These are phyloP conservation scores for Plenodomus tracheiphilus DNA, from an alignment of 2,329 filamentous ascomycete genomes.

Conservation along the genomic window DNA sequence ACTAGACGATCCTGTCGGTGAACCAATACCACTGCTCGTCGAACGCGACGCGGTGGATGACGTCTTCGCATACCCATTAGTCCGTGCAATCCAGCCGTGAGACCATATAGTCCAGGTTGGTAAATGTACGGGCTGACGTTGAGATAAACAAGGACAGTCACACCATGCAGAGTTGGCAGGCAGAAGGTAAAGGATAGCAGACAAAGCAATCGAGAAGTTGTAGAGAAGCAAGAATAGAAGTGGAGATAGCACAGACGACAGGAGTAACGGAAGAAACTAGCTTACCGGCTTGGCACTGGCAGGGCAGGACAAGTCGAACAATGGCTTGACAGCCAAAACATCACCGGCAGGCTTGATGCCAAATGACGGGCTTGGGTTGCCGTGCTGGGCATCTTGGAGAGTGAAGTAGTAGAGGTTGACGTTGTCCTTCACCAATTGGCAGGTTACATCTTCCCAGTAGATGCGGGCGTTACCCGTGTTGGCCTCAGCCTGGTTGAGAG, in stretches of 20 bases:
- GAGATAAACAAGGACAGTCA: constrained; percentile 13
- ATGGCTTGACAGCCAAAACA: constrained; percentile 30
- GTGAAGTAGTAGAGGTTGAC: constrained; percentile 72
- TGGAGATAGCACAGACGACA: constrained; percentile 22
- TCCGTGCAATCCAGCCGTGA: constrained; percentile 26
- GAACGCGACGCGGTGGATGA: constrained; percentile 1
- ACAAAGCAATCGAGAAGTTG: constrained; percentile 20
- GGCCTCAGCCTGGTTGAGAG: constrained; percentile 63
- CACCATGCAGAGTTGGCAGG: constrained; percentile 9
- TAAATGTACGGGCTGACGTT: constrained; percentile 11
- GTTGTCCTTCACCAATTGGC: constrained; percentile 63
- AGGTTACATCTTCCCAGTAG: constrained; percentile 82
- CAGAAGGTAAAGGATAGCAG: constrained; percentile 16
- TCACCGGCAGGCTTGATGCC: constrained; percentile 63
- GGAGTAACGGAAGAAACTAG: constrained; percentile 17
- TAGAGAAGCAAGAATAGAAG: constrained; percentile 24
- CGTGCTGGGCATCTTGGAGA: constrained; percentile 66
- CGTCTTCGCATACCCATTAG: constrained; percentile 32
- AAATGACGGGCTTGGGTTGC: constrained; percentile 68
- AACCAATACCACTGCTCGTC: constrained; percentile 15
- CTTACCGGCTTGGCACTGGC: constrained; percentile 32
- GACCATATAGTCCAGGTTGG: constrained; percentile 14
- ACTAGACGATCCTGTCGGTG: constrained; percentile 13
- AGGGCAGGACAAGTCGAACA: constrained; percentile 44
- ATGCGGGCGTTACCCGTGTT: constrained; percentile 69